Evolutionary conservation across 164 flowering plant species (phyloP).

Genomic region (Echeveria elegans): DNA sequence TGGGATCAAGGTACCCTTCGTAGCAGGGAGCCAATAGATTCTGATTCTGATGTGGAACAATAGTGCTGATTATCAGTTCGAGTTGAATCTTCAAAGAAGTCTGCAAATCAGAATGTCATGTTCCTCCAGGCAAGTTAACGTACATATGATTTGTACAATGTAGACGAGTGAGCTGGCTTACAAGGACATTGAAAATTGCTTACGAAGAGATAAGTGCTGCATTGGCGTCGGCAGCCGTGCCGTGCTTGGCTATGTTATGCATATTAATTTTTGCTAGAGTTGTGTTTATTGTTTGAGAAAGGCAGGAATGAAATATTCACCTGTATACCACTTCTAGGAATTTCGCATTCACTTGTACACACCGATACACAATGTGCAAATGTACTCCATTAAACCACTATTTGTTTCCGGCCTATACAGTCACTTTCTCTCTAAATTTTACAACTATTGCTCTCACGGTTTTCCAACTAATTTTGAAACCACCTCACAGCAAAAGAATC

Average conservation of each 20-base stretch:
- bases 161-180: neutral
- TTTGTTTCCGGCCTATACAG: too few species aligned
- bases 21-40: conserved; percentile 41
- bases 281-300: neutral
- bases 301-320: too few species aligned
- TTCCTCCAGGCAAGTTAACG: neutral
- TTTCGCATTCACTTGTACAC: too few species aligned
- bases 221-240: too few species aligned
- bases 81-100: neutral
- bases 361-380: too few species aligned
- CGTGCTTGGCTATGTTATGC: neutral
- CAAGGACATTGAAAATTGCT: too few species aligned
- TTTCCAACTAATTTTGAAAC: neutral
- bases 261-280: too few species aligned
- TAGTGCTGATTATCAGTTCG: neutral
- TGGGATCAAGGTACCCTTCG: conserved; percentile 79
- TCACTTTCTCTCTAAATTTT: neutral
- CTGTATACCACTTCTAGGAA: too few species aligned
- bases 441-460: neutral
- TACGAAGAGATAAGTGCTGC: neutral
- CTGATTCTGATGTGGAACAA: conserved; percentile 17
- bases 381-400: too few species aligned
- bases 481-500: neutral
- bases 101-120: neutral
- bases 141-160: neutral